Percentiles rank a stretch among this genome's conserved stretches.
These are phyloP conservation scores for Coemansia sp. DNA, from an alignment of 192 early-diverging fungal genomes.

Conservation along the genomic window DNA sequence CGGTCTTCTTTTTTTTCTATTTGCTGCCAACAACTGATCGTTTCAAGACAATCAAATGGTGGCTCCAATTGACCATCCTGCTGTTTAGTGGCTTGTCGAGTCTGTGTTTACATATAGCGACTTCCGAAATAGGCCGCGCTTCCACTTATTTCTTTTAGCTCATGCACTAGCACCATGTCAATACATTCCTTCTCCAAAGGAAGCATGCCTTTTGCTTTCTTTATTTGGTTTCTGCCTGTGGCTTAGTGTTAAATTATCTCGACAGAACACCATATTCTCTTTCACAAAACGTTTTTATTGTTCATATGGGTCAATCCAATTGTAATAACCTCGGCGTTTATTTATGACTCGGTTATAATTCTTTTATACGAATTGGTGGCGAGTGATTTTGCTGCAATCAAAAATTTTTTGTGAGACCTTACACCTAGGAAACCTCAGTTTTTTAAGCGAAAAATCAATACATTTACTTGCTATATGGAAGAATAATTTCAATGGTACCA, in stretches of 20 bases:
- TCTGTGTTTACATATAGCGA: not conserved
- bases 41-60: conserved; percentile 3
- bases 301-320: not conserved
- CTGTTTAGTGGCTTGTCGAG: not conserved
- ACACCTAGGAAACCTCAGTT: not conserved
- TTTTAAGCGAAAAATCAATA: not conserved
- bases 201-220: not conserved
- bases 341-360: not conserved
- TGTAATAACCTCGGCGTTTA: not conserved
- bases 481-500: not conserved
- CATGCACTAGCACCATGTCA: not conserved
- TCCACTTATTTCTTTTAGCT: not conserved
- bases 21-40: not conserved
- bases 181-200: not conserved
- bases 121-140: not conserved
- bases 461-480: not conserved
- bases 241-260: not conserved
- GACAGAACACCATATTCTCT: not conserved
- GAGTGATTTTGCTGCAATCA: not conserved
- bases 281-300: not conserved
- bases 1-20: not conserved
- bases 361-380: not conserved
- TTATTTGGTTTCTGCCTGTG: not conserved
- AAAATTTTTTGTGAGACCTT: not conserved
- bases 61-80: conserved; percentile 3